These are phyloP conservation scores for Rhododendron vialii DNA, from an alignment of 148 eudicot species.

Conservation along the genomic window DNA sequence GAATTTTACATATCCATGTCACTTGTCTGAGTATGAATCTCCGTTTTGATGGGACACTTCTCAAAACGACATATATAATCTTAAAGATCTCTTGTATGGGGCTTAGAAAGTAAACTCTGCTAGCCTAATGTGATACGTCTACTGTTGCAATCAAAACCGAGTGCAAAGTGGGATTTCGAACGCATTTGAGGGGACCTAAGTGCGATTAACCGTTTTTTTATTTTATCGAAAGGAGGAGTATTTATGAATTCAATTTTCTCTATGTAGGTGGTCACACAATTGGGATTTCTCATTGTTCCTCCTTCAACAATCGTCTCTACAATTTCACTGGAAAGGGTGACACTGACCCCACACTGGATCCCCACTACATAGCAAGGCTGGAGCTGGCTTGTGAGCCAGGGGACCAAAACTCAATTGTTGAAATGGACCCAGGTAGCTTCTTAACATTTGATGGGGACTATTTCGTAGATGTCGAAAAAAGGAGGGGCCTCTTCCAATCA, in stretches of 20 bases:
- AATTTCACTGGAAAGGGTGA: conserved; percentile 11
- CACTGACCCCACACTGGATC: neutral
- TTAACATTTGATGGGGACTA: neutral
- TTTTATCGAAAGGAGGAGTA: neutral
- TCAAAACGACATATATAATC: neutral
- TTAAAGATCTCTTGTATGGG: too few relatives aligned
- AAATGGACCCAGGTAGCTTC: neutral
- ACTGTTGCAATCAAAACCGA: neutral
- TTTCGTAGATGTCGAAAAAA: neutral
- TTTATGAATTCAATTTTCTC: neutral
- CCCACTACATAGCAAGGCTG: neutral
- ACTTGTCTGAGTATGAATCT: neutral
- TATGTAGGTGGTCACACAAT: conserved; percentile 12
- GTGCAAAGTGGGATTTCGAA: neutral
- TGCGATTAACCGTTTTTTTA: neutral
- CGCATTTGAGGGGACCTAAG: neutral
- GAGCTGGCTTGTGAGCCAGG: neutral
- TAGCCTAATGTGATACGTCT: neutral
- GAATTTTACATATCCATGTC: neutral
- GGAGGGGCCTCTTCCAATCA: neutral
- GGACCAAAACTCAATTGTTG: neutral
- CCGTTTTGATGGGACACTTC: neutral
- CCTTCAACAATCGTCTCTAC: conserved; percentile 9
- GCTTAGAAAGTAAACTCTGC: neutral
- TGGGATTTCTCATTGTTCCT: conserved; percentile 13